These are phyloP conservation scores for Penicillium concentricum DNA, from an alignment of 2,329 filamentous ascomycete genomes.

Conservation along the genomic window DNA sequence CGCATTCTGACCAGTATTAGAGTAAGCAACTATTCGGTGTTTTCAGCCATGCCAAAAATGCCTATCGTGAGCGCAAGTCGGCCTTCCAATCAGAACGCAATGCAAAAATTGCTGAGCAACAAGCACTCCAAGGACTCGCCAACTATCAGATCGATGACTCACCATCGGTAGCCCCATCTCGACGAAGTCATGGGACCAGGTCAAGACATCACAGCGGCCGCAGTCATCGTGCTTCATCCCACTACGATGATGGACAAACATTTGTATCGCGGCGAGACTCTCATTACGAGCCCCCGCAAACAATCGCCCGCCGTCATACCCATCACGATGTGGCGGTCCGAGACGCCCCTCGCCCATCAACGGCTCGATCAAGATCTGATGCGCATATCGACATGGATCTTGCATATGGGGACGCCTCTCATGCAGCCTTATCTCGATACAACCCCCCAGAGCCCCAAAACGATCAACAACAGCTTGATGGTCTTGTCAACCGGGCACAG, in stretches of 20 bases:
- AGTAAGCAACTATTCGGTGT: constrained; percentile 86
- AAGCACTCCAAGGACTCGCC: constrained; percentile 59
- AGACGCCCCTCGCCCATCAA: constrained; percentile 24
- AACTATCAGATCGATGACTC: constrained; percentile 51
- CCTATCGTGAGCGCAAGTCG: constrained; percentile 84
- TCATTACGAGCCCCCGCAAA: constrained; percentile 20
- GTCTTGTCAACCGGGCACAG: constrained; percentile 73
- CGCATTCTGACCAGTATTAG: constrained; percentile 47
- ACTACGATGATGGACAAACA: constrained; percentile 34
- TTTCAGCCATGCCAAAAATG: constrained; percentile 86
- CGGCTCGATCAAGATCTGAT: constrained; percentile 33
- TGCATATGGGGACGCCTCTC: constrained; percentile 83
- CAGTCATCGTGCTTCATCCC: constrained; percentile 23
- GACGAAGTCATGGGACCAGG: constrained; percentile 36
- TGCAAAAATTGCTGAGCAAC: constrained; percentile 55
- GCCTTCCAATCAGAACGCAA: constrained; percentile 72
- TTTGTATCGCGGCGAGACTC: constrained; percentile 21
- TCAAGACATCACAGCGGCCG: constrained; percentile 33
- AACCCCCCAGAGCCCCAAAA: constrained; percentile 44
- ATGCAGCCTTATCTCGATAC: constrained; percentile 52
- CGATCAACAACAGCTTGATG: constrained; percentile 58
- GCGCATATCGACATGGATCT: constrained; percentile 77
- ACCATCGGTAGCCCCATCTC: constrained; percentile 45
- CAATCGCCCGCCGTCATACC: constrained; percentile 40
- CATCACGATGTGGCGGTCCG: constrained; percentile 34